Evolutionary conservation across 768 basidiomycete species (phyloP).

Genomic region (Pulveroboletus sp.): DNA sequence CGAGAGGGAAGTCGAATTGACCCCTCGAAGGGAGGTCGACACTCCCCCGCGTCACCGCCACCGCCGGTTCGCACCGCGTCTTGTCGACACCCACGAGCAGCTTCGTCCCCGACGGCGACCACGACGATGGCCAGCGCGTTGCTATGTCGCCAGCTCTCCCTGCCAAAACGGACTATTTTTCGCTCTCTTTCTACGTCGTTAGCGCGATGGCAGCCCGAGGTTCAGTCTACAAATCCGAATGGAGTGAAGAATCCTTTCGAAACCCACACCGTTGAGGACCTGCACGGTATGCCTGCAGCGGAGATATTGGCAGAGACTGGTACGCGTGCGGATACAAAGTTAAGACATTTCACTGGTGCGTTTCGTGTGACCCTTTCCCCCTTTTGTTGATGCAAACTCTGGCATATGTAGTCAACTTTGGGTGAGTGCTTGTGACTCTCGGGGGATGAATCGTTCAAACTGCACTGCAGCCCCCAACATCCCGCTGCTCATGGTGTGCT

Average conservation of each 20-base stretch:
- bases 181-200: constrained; percentile 26
- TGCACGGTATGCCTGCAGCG: constrained; percentile 72
- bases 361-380: constrained; percentile 8
- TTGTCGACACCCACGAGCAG: background rate
- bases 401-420: constrained; percentile 76
- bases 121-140: constrained; percentile 60
- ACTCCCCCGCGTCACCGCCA: constrained; percentile 14
- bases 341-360: constrained; percentile 92
- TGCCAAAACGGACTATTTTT: constrained; percentile 27
- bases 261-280: constrained; percentile 76
- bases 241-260: constrained; percentile 50
- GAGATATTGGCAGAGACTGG: constrained; percentile 78
- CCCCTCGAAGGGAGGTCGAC: constrained; percentile 22
- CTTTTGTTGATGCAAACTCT: constrained; percentile 7
- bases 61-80: constrained; percentile 26
- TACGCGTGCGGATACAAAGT: constrained; percentile 65
- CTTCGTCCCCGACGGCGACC: constrained; percentile 25
- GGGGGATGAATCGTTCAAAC: background rate
- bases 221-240: constrained; percentile 24
- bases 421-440: constrained; percentile 38
- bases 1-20: constrained; percentile 12
- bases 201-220: constrained; percentile 19
- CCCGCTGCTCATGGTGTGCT: constrained; percentile 98
- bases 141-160: constrained; percentile 53
- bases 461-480: constrained; percentile 65